These are phyloP conservation scores for Physcomitrellopsis africana DNA, from an alignment of 225 moss, liverwort and hornwort species.

Conservation along the genomic window DNA sequence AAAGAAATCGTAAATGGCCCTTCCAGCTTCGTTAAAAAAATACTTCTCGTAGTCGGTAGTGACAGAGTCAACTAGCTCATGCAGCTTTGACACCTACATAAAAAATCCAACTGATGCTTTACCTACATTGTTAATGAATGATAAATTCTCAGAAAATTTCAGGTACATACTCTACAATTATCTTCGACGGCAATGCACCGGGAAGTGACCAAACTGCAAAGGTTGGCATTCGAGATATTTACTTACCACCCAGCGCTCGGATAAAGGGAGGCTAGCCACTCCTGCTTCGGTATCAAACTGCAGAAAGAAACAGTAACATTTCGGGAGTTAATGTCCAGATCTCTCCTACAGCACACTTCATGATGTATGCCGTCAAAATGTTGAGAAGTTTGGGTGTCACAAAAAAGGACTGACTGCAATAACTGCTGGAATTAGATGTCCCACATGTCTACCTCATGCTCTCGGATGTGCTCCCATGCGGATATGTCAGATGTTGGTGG, in stretches of 20 bases:
- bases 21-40: constrained; percentile 82
- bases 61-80: constrained; percentile 75
- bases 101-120: not conserved
- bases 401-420: not conserved
- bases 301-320: constrained; percentile 22
- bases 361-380: not conserved
- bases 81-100: constrained; percentile 77
- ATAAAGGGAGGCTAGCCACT: constrained; percentile 56
- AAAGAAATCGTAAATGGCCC: constrained; percentile 83
- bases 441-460: constrained; percentile 46
- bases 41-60: constrained; percentile 70
- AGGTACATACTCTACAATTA: not conserved
- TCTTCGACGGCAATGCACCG: not conserved
- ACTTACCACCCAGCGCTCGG: constrained; percentile 90
- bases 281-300: constrained; percentile 54
- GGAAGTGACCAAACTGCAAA: not conserved
- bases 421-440: not conserved
- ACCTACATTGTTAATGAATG: constrained; percentile 2
- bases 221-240: not conserved
- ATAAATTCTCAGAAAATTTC: not conserved
- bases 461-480: constrained; percentile 58
- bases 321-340: not conserved
- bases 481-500: constrained; percentile 58
- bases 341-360: not conserved
- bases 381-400: not conserved